Conservation (phyloP, 2,329 filamentous ascomycete species). For the Scytalidium lignicola region DNA sequence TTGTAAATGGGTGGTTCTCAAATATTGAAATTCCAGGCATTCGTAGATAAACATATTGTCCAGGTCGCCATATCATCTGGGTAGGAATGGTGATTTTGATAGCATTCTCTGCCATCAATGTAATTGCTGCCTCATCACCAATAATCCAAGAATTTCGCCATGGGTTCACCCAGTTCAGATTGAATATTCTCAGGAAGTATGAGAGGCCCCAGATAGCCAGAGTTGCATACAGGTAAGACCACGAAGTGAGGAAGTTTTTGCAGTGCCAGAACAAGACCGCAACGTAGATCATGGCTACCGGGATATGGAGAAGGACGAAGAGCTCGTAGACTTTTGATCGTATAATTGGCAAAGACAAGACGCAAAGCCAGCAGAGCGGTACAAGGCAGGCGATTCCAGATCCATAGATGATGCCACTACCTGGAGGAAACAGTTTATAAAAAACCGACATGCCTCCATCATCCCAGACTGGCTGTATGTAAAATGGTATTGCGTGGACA, state of each 20-base stretch:
- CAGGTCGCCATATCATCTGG: conserved; percentile 86
- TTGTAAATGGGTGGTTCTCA: conserved; percentile 94
- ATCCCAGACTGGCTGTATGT: conserved; percentile 82
- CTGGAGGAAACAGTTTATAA: conserved; percentile 60
- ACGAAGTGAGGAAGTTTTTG: conserved; percentile 85
- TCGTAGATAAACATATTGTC: conserved; percentile 89
- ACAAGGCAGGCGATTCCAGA: conserved; percentile 79
- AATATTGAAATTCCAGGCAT: conserved; percentile 90
- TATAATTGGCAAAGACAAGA: conserved; percentile 77
- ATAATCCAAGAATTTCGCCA: conserved; percentile 76
- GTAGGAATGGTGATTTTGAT: conserved; percentile 94
- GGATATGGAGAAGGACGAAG: conserved; percentile 78
- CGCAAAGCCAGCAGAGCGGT: conserved; percentile 75
- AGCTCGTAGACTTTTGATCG: conserved; percentile 77
- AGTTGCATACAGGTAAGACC: conserved; percentile 82
- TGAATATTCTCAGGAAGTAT: conserved; percentile 70
- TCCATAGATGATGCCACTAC: conserved; percentile 71
- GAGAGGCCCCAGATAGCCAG: conserved; percentile 73
- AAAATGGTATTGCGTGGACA: conserved; percentile 84
- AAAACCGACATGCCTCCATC: conserved; percentile 69
- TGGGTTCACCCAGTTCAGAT: conserved; percentile 84
- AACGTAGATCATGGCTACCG: conserved; percentile 74
- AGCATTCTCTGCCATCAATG: conserved; percentile 86
- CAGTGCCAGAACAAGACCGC: conserved; percentile 93
- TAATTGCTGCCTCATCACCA: conserved; percentile 86